These are phyloP conservation scores for Fraxinus sp. DNA, from an alignment of 305 asterid genomes.

Conservation along the genomic window DNA sequence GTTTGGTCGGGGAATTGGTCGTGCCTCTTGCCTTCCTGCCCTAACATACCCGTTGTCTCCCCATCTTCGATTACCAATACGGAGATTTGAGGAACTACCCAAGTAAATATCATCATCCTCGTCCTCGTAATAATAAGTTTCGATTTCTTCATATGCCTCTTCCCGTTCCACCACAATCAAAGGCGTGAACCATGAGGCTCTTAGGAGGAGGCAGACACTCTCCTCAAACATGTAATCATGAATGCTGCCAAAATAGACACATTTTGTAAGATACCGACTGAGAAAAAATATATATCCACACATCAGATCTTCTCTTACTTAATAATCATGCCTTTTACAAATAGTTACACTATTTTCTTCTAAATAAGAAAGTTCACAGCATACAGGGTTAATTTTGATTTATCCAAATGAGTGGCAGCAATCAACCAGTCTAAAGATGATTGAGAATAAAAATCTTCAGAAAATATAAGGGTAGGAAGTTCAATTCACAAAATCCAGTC, in stretches of 20 bases:
- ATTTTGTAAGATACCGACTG: constrained; percentile 12
- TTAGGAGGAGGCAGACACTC: constrained; percentile 82
- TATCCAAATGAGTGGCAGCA: background rate
- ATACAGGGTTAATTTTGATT: background rate
- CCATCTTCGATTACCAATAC: constrained; percentile 77
- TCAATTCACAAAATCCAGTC: background rate
- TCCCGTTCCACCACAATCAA: constrained; percentile 54
- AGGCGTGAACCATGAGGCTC: constrained; percentile 84
- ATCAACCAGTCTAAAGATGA: background rate
- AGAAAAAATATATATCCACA: background rate
- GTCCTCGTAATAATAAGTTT: constrained; percentile 47
- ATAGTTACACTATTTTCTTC: background rate
- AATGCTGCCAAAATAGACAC: constrained; percentile 44
- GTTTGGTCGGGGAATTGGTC: constrained; percentile 39
- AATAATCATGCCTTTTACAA: background rate
- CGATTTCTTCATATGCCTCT: constrained; percentile 44
- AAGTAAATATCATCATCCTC: constrained; percentile 42
- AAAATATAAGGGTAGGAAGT: background rate
- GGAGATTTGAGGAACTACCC: constrained; percentile 47
- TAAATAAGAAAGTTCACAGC: background rate
- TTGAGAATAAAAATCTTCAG: background rate
- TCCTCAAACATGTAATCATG: constrained; percentile 89
- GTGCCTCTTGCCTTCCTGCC: constrained; percentile 78
- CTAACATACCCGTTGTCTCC: constrained; percentile 78
- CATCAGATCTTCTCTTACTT: background rate